phyloP scores from a whole-genome alignment of 768 basidiomycete genomes.

The Pilatotrama ljubarskyi region DNA sequence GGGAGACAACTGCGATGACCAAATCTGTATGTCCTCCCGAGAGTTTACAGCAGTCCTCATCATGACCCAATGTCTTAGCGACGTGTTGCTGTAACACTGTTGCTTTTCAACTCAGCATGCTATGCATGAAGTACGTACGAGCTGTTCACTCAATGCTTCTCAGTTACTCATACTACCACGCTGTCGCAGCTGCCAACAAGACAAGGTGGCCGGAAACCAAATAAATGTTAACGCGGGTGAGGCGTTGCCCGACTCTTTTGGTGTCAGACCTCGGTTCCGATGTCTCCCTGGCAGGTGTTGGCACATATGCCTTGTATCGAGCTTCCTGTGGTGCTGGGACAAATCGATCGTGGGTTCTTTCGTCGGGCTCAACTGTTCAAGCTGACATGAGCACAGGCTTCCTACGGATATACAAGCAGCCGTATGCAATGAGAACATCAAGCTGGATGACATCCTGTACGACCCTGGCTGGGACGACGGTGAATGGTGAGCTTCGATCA shows the following conservation, averaged over 20 bases:
- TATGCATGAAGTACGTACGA: constrained; percentile 7
- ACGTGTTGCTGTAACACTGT: constrained; percentile 15
- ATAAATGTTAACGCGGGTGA: constrained; percentile 10
- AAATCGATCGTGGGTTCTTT: constrained; percentile 3
- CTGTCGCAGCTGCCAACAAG: constrained; percentile 2
- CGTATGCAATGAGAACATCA: constrained; percentile 18
- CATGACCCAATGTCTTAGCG: not conserved
- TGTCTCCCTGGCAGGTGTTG: not conserved
- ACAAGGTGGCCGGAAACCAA: not conserved
- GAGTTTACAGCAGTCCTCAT: too few relatives aligned
- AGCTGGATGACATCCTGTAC: constrained; percentile 18
- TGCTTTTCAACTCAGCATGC: constrained; percentile 12
- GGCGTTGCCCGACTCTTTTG: not conserved
- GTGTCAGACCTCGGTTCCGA: too few relatives aligned
- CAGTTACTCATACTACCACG: too few relatives aligned
- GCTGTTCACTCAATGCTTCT: not conserved
- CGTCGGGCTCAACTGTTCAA: too few relatives aligned
- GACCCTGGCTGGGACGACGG: constrained; percentile 14
- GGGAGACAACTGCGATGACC: constrained; percentile 8
- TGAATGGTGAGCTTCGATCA: constrained; percentile 11
- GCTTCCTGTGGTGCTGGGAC: constrained; percentile 17
- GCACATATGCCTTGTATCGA: constrained; percentile 4
- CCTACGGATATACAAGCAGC: constrained; percentile 15
- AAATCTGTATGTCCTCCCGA: constrained; percentile 1
- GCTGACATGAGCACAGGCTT: not conserved